These are phyloP conservation scores for Epichloe baconii DNA, from an alignment of 2,329 filamentous ascomycete genomes.

Conservation along the genomic window DNA sequence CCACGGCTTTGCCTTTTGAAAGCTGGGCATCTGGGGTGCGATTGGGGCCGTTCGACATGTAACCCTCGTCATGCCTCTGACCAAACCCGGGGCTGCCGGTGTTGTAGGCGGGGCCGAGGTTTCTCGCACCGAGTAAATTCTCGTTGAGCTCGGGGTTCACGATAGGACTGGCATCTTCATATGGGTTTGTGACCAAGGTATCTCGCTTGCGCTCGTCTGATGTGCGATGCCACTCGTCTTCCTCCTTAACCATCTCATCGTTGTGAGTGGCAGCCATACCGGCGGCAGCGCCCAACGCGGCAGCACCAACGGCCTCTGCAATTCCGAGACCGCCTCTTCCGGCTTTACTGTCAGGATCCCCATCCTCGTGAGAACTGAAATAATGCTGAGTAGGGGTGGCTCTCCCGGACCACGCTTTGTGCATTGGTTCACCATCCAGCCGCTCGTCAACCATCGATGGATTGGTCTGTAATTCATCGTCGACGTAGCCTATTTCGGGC, in stretches of 20 bases:
- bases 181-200: conserved; percentile 54
- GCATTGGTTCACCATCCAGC: conserved; percentile 35
- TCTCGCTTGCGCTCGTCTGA: conserved; percentile 52
- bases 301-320: conserved; percentile 40
- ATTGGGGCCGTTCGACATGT: conserved; percentile 62
- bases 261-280: conserved; percentile 33
- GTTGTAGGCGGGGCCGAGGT: conserved; percentile 32
- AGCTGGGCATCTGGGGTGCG: conserved; percentile 36
- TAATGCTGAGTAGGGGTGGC: conserved; percentile 32
- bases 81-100: conserved; percentile 44
- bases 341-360: conserved; percentile 13
- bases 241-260: conserved; percentile 41
- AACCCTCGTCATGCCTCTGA: conserved; percentile 70
- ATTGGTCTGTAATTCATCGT: conserved; percentile 66
- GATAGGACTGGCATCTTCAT: conserved; percentile 51
- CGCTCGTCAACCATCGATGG: conserved; percentile 72
- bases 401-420: conserved; percentile 42
- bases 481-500: conserved; percentile 60
- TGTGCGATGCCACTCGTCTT: conserved; percentile 51
- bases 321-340: conserved; percentile 24
- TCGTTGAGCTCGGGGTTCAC: conserved; percentile 40
- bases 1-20: conserved; percentile 42
- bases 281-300: conserved; percentile 37
- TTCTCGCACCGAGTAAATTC: conserved; percentile 30
- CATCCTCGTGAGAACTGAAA: conserved; percentile 18